Base-by-base conservation (phyloP, 768 basidiomycete species). In the Suillus plorans region DNA sequence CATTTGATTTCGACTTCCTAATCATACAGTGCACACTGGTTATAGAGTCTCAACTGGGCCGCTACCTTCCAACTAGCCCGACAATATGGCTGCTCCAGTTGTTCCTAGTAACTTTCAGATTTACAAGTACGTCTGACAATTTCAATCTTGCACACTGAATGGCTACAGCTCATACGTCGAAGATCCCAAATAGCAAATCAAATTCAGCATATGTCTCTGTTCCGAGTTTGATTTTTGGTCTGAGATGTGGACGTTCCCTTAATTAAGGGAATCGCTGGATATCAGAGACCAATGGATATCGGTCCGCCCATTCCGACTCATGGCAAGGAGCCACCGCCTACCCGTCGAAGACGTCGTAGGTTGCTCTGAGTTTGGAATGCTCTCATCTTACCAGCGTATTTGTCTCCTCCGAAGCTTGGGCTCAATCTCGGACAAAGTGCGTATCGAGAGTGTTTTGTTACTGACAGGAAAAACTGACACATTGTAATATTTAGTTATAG, bases 161-260 rank as follows among this genome's bases (percentile, higher is more conserved):
- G 52, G 37, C 36, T 36, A 20, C 63, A 92, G 91, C 72, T 91
- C 91, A 1, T 94, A 94, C 73, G 80, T 81, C 37, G 84, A 84
- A 63, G 93, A 94, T 72, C 93, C 93, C 1, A 82, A 80, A 78
- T 95, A 87, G 87, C 91, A 92, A 72, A 76, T 78, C 57, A 87
- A 81, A 66, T 93, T 94, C 79, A 88, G 89, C 0, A 82, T 82
- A 18, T 3, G 49, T 83, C 7, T 81, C 86, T 2, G 65, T 85
- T 0, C 90, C 89, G 0, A 75, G 78, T 18, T 65, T 87, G n/a
- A 64, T 77, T 34, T 74, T 69, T 18, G 77, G 80, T 1, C 47
- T 83, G 28, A 70, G 79, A 60, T 75, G 69, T 6, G 78, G 86
- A 1, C 76, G 82, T 4, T 76, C 79, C 14, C 76, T 83, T 52